A percentile compares a stretch with the other conserved stretches of the same genome.
phyloP scores from a whole-genome alignment of 2,329 filamentous ascomycete species.

The Pseudogymnoascus sp. region DNA sequence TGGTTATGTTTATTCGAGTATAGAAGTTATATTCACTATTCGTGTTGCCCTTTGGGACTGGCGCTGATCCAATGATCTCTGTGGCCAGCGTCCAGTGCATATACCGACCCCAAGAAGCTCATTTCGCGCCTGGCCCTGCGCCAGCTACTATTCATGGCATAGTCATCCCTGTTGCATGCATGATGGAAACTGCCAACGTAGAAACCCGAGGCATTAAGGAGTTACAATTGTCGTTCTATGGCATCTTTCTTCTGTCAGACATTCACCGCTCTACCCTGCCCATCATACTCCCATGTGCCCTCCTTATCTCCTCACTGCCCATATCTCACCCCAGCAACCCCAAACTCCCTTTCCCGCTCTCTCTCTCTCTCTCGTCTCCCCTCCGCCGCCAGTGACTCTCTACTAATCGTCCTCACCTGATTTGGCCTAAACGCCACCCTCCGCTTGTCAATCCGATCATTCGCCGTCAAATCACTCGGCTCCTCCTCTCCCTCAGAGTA shows the following conservation, averaged over 20 bases:
- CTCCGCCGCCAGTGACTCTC: neutral
- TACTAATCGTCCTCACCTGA: neutral
- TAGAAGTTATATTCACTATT: neutral
- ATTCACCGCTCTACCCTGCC: neutral
- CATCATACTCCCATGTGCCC: neutral
- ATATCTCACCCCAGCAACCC: neutral
- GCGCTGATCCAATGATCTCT: no score
- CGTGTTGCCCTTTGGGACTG: no score
- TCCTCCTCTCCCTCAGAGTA: neutral
- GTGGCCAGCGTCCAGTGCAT: no score
- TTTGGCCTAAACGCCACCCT: neutral
- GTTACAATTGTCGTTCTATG: neutral
- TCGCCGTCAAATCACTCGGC: neutral
- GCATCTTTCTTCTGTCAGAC: neutral
- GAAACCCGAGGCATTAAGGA: neutral
- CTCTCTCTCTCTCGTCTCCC: neutral
- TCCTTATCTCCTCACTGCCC: neutral
- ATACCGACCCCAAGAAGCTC: no score
- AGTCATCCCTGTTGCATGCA: neutral
- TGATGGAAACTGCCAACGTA: neutral
- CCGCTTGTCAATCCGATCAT: constrained; percentile 5
- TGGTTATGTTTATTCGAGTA: neutral
- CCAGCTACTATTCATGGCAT: no score
- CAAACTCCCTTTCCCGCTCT: neutral
- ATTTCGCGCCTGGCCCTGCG: no score